Percentiles rank a stretch among this genome's conserved stretches.
Conservation (phyloP, 2,329 filamentous ascomycete genomes). For the Curvularia hawaiiensis region DNA sequence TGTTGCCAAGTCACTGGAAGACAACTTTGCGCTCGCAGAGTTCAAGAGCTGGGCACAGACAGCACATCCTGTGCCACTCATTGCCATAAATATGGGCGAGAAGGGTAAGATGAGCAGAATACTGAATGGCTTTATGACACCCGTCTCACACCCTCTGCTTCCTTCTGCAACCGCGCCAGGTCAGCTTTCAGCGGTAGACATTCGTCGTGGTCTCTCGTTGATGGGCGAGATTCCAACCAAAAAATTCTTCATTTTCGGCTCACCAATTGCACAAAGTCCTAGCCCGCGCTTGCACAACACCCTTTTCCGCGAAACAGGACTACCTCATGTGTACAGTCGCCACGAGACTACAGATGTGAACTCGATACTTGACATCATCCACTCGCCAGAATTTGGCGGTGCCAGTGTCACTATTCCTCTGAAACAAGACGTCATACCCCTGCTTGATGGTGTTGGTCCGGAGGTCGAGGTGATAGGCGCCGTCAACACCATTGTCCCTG, state of each 20-base stretch:
- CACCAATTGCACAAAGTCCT: slow-evolving; percentile 78
- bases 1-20: slow-evolving; percentile 73
- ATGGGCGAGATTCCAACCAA: slow-evolving; percentile 78
- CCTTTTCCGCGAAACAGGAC: slow-evolving; percentile 74
- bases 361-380: slow-evolving; percentile 68
- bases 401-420: slow-evolving; percentile 95
- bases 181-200: slow-evolving; percentile 88
- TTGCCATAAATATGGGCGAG: slow-evolving; percentile 94
- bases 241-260: slow-evolving; percentile 87
- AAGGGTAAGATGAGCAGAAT: slow-evolving; percentile 88
- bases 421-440: slow-evolving; percentile 83
- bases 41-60: slow-evolving; percentile 80
- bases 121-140: slow-evolving; percentile 90
- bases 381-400: slow-evolving; percentile 78
- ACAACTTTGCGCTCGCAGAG: slow-evolving; percentile 82
- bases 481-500: slow-evolving; percentile 87
- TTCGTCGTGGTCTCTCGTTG: slow-evolving; percentile 76
- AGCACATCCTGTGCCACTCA: slow-evolving; percentile 80
- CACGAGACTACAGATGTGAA: slow-evolving; percentile 73
- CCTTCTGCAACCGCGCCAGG: slow-evolving; percentile 93
- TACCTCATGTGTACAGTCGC: slow-evolving; percentile 81
- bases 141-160: slow-evolving; percentile 87
- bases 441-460: slow-evolving; percentile 79
- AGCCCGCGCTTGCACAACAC: slow-evolving; percentile 91
- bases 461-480: slow-evolving; percentile 86